Evolutionary conservation across 345 rosid genomes (phyloP), one percentile per base, ranked within the genome.

Genomic region (Salix caprea): DNA sequence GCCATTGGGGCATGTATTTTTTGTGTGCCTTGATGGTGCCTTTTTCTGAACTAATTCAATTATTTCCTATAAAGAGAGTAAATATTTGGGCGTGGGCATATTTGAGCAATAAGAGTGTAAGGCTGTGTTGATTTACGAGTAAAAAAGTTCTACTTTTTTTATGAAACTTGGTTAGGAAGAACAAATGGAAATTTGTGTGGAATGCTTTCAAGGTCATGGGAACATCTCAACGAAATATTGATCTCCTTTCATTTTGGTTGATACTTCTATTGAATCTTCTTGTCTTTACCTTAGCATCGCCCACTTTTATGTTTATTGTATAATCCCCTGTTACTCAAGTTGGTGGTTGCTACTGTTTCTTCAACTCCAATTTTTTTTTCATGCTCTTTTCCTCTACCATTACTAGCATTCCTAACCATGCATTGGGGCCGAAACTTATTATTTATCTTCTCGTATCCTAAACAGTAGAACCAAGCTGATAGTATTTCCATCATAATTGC

Each of bases 401-500:
- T 65, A 16, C 13, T 11, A 8, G 7, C 19, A 7, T 16, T 65
- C 50, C 21, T 8, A 16, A 34, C 39, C 62, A 21, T 56, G 62
- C 62, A 56, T 21, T 19, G n/a, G n/a, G 26, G 26, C 24, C 9
- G 8, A 21, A 54, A 21, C 2, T 65, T 34, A 5, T 21, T 6
- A 65, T 72, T 46, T 42, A n/a, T 64, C 50, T 40, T 46, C 72
- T 77, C 1, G 34, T 10, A 54, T 73, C 67, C 32, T 21, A 28
- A 67, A 46, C 5, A 52, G 40, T 15, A 6, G 60, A 34, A 34
- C 40, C 50, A 19, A 72, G 76, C 30, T 76, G 60, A 76, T 60
- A 69, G 52, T 9, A 30, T 64, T 18, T 75, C 32, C 36, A 42
- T 58, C 18, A 73, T 60, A 34, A 39, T 28, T 70, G 77, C 73